A percentile compares a stretch with the other conserved stretches of the same genome.
phyloP scores from a whole-genome alignment of 306 rosid genomes.

The Acmispon strigosus region DNA sequence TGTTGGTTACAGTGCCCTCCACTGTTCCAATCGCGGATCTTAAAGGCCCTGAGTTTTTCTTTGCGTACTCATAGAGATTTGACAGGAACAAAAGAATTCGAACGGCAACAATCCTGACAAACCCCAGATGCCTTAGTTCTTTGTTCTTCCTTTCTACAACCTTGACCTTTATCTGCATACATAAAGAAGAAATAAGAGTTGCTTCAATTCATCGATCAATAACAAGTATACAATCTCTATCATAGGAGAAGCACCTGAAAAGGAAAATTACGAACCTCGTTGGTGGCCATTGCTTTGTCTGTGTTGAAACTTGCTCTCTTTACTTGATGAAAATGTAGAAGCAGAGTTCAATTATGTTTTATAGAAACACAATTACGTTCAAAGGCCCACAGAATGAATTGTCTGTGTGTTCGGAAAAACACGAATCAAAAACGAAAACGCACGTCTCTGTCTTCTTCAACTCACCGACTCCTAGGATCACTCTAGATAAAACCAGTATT shows the following conservation, averaged over 20 bases:
- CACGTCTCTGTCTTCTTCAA: neutral
- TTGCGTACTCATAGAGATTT: constrained; percentile 60
- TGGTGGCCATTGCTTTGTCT: constrained; percentile 28
- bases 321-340: neutral
- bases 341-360: neutral
- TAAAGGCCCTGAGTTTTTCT: constrained; percentile 62
- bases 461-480: constrained; percentile 26
- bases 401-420: neutral
- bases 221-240: neutral
- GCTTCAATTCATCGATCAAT: neutral
- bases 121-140: constrained; percentile 54
- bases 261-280: constrained; percentile 21
- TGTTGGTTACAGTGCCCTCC: constrained; percentile 49
- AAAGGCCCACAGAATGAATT: neutral
- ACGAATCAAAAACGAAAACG: neutral
- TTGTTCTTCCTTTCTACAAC: constrained; percentile 25
- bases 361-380: neutral
- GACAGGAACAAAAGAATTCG: constrained; percentile 36
- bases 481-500: constrained; percentile 29
- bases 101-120: constrained; percentile 53
- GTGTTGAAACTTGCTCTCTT: neutral
- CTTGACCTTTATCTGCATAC: constrained; percentile 28
- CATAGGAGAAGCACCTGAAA: neutral
- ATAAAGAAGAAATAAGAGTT: neutral
- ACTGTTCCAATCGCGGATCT: constrained; percentile 54